Evolutionary conservation across 2,329 filamentous ascomycete genomes (phyloP), one percentile per base, ranked within the genome.

Genomic region (Chaetomiaceae sp.): DNA sequence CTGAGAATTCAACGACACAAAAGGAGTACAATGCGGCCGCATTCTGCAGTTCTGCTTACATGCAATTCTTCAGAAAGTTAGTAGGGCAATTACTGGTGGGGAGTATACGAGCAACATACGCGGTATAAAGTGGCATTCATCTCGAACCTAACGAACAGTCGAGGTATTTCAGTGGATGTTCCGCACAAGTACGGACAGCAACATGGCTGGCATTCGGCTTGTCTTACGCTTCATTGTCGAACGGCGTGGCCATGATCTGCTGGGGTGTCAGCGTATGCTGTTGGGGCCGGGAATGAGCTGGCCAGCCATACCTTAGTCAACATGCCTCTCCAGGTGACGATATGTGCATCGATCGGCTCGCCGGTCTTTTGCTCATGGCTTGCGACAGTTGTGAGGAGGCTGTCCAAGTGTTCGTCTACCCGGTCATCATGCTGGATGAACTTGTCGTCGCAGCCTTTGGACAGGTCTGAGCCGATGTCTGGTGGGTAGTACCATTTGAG

Each of bases 271-370:
- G 51, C 37, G 9, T 7, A 43, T 16, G 18, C 13, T 7, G 6
- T 11, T 10, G 1, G 11, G 2, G 2, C 16, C 25, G 33, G n/a
- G 21, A 3, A 4, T 5, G 4, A 36, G 2, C 14, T 32, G 29
- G 36, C 21, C 36, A 25, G 25, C 11, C 70, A 48, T 66, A 91
- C 90, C 79, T 96, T 99, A 58, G 94, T 97, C 86, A 99, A 91
- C 90, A 97, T 96, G 33, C 94, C 94, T 64, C 94, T 79, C 92
- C 92, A 99, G 1, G 92, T 97, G 47, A 97, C 78, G 41, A 97
- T 68, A 62, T 95, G 84, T 2, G 87, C 86, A 56, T 90, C 84
- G 29, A 86, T 84, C 65, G 79, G 85, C 63, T 81, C 77, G 2
- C 81, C 79, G 0, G 78, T 81, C 59, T 83, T 76, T 67, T 84